Evolutionary conservation across 164 flowering plant species (phyloP).

Genomic region (Magnolia sinica): DNA sequence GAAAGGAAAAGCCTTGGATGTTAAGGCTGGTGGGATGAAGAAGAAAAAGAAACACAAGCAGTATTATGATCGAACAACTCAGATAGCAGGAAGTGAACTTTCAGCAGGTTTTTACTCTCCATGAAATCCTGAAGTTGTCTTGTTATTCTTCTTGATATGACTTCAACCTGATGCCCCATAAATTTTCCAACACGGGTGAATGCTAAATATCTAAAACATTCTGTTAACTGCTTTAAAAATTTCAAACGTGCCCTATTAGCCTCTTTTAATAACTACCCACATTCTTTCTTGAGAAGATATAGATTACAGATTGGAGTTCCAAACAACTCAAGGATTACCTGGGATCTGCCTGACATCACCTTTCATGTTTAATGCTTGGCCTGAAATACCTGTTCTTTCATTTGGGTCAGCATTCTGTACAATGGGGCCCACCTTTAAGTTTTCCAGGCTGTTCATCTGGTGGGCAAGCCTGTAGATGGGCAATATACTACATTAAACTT

Average conservation of each 20-base stretch:
- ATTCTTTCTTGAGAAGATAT: not conserved
- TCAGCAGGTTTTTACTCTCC: conserved; percentile 30
- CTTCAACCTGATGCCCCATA: not conserved
- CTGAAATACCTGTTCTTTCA: not conserved
- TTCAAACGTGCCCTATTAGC: not conserved
- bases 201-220: not conserved
- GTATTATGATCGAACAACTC: conserved; percentile 30
- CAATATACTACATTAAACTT: not conserved
- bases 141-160: not conserved
- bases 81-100: conserved; percentile 31
- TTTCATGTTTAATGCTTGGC: not conserved
- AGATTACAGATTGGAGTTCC: not conserved
- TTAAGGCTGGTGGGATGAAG: conserved; percentile 62
- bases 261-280: not conserved
- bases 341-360: not conserved
- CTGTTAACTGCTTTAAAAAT: not conserved
- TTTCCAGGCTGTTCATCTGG: not conserved
- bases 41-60: conserved; percentile 62
- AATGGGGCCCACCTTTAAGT: not conserved
- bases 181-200: not conserved
- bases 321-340: not conserved
- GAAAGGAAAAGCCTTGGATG: conserved; percentile 79
- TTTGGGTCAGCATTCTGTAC: not conserved
- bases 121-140: not conserved
- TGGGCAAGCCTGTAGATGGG: not conserved